Base-by-base conservation (phyloP, 2,329 filamentous ascomycete genomes). In the Capronia coronata region DNA sequence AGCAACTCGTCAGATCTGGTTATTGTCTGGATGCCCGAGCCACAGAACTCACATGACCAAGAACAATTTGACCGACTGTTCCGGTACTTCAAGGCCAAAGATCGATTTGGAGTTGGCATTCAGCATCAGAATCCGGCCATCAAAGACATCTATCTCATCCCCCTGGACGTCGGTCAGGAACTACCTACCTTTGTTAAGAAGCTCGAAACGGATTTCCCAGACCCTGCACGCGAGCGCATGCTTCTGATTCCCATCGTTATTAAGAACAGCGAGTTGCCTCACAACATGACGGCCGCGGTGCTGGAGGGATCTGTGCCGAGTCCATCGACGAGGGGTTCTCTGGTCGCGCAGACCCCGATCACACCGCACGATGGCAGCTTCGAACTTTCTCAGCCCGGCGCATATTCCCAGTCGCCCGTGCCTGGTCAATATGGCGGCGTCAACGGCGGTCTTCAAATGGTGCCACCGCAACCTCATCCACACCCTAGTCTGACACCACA, bases 81-180 rank as follows among this genome's bases (percentile, higher is more conserved):
- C 61, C 78, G 89, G 45, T 97, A 98, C 69, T 97, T 98, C 64
- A 74, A 82, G 35, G 77, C 76, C 43, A 87, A 91, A 63, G 79
- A 86, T 57, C 79, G 89, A 27, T 98, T 94, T 65, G 91, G 89
- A 16, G 91, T 97, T 1, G 77, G 96, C 5, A 83, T 83, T 11
- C 86, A 91, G 63, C 85, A 86, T 65, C 78, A 79, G 1, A 70
- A 82, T 23, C 78, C 81, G 16, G 84, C 88, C 52, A 85, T 96
- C 42, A 84, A 89, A 52, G 91, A 97, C 64, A 87, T 90, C 1
- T 97, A 97, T 65, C 78, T 97, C 25, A 84, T 96, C 8, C 91
- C 93, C 0, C 80, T 97, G 3, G 80, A 88, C 25, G 77, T 82
- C 3, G 88, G 87, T 21, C 79, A 78, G 43, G 71, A 69, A 27